Conservation (phyloP, 2,329 filamentous ascomycete genomes). For the Simplicillium aogashimaense region DNA sequence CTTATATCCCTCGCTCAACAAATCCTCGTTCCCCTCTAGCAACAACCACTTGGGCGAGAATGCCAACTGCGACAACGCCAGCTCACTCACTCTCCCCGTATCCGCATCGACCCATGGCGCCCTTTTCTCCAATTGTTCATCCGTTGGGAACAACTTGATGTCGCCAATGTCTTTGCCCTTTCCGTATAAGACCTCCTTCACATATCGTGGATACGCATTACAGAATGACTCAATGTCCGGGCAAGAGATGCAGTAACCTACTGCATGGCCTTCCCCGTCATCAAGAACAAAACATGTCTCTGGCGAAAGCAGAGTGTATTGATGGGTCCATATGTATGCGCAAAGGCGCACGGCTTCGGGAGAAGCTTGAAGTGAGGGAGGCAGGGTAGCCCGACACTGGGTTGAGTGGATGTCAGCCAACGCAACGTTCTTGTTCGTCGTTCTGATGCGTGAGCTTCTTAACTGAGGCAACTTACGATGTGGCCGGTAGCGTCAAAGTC, state of each 20-base stretch:
- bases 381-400: conserved; percentile 38
- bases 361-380: conserved; percentile 27
- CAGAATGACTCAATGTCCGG: conserved; percentile 31
- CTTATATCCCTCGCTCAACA: conserved; percentile 21
- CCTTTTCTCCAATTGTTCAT: conserved; percentile 14
- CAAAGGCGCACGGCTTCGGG: conserved; percentile 24
- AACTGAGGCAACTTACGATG: conserved; percentile 16
- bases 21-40: conserved; percentile 21
- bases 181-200: conserved; percentile 20
- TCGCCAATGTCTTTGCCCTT: conserved; percentile 3
- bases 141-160: conserved; percentile 2
- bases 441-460: not conserved
- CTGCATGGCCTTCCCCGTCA: conserved; percentile 30
- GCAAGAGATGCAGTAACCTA: conserved; percentile 40
- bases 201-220: conserved; percentile 26
- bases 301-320: conserved; percentile 35
- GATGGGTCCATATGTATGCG: conserved; percentile 42
- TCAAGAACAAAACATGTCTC: conserved; percentile 36
- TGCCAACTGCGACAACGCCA: conserved; percentile 28
- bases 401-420: not conserved
- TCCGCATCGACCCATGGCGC: conserved; percentile 19
- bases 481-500: conserved; percentile 22
- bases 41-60: conserved; percentile 30
- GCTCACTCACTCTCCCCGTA: conserved; percentile 14
- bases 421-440: not conserved